These are phyloP conservation scores for Leersia perrieri DNA, from an alignment of 176 grass and related monocot species.

Conservation along the genomic window DNA sequence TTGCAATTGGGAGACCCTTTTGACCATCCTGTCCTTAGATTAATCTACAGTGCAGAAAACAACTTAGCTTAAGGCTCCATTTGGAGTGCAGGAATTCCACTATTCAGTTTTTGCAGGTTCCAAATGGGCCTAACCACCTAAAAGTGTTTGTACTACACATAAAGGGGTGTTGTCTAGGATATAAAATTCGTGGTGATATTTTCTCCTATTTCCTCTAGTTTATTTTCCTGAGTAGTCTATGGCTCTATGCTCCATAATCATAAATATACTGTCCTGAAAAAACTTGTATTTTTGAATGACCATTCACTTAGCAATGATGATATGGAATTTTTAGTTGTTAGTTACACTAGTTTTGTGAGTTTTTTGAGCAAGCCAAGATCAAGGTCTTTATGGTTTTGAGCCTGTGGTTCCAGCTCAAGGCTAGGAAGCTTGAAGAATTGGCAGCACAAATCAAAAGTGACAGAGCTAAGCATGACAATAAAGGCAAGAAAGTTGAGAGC, in stretches of 20 bases:
- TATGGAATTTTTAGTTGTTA: not conserved
- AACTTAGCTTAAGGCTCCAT: not conserved
- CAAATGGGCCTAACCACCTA: not conserved
- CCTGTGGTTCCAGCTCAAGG: constrained; percentile 65
- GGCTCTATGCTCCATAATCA: not conserved
- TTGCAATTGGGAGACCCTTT: not conserved
- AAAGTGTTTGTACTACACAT: not conserved
- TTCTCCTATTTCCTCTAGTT: not conserved
- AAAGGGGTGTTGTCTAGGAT: not conserved
- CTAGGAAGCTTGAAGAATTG: constrained; percentile 92
- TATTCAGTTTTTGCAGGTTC: not conserved
- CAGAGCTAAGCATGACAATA: constrained; percentile 54
- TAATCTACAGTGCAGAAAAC: not conserved
- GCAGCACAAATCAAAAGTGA: constrained; percentile 65
- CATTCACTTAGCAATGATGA: not conserved
- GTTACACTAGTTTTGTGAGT: not conserved
- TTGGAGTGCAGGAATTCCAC: not conserved
- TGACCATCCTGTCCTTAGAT: not conserved
- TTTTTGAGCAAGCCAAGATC: not conserved
- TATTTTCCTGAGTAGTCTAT: not conserved
- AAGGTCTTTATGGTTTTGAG: constrained; percentile 17
- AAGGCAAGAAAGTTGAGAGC: constrained; percentile 50
- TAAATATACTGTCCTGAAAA: not conserved
- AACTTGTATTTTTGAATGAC: not conserved
- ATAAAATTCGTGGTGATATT: not conserved